Conservation (phyloP, 1,284 basidiomycete genomes). For the Mycena sp. region DNA sequence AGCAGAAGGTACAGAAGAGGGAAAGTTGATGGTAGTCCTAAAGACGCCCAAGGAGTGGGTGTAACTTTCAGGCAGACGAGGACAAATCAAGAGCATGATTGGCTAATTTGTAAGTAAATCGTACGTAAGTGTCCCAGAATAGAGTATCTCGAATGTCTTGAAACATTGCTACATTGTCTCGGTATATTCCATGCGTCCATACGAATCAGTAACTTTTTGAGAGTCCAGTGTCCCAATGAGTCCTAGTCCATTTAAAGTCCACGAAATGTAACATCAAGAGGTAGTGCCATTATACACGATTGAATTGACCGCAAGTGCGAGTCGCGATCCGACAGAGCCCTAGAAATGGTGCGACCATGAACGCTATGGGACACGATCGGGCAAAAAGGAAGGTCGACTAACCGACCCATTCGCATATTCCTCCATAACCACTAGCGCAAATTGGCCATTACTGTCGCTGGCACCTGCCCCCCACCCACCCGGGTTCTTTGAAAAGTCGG, state of each 20-base stretch:
- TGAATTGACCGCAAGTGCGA: too few species aligned
- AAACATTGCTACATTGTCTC: too few species aligned
- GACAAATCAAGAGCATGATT: background rate
- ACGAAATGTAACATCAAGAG: too few species aligned
- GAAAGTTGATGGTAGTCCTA: constrained; percentile 34
- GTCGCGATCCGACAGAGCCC: constrained; percentile 22
- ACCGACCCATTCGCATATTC: constrained; percentile 52
- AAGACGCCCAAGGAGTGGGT: constrained; percentile 20
- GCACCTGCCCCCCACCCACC: constrained; percentile 53
- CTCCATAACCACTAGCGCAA: constrained; percentile 55
- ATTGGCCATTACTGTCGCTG: constrained; percentile 43
- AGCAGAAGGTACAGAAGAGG: constrained; percentile 75
- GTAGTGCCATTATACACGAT: too few species aligned
- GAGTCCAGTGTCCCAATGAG: too few species aligned
- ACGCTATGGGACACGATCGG: background rate
- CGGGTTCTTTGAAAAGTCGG: constrained; percentile 53
- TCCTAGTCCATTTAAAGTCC: too few species aligned
- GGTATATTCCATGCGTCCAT: too few species aligned
- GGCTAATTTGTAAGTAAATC: background rate
- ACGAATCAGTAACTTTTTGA: too few species aligned
- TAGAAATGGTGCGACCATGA: background rate
- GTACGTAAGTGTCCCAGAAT: background rate
- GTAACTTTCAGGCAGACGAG: background rate
- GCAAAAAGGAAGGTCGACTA: background rate
- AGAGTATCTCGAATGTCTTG: background rate